Percentiles rank a stretch among this genome's conserved stretches.
Evolutionary conservation across 257 asterid genomes (phyloP).

Genomic region (Primulina huaijiensis): DNA sequence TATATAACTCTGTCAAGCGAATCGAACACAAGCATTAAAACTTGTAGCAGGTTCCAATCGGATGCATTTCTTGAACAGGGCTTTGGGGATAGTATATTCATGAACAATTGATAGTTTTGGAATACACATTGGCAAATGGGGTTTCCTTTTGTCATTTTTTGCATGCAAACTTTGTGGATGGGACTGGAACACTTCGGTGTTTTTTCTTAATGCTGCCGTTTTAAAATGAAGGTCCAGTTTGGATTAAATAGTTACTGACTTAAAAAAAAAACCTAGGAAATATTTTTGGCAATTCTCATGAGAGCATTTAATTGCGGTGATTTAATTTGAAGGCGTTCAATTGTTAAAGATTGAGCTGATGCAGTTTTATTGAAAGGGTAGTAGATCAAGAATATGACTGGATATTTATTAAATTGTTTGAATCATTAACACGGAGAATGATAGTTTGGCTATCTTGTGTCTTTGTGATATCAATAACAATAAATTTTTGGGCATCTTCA

Average conservation of each 20-base stretch:
- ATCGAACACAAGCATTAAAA: not conserved
- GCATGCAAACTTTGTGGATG: not conserved
- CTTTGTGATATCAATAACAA: not conserved
- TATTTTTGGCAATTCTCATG: not conserved
- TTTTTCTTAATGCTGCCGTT: slow-evolving; percentile 12
- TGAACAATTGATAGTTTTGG: not conserved
- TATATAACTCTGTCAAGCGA: slow-evolving; percentile 12
- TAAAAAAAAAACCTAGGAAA: too few relatives aligned
- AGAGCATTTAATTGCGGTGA: not conserved
- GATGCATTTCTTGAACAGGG: not conserved
- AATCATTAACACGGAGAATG: not conserved
- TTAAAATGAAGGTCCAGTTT: slow-evolving; percentile 16
- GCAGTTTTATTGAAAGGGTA: not conserved
- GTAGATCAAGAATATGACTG: not conserved
- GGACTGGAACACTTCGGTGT: not conserved
- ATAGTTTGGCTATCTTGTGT: not conserved
- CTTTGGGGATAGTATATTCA: not conserved
- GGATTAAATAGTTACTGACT: not conserved
- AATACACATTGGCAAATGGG: not conserved
- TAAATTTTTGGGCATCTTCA: slow-evolving; percentile 1
- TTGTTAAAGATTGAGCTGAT: slow-evolving; percentile 5
- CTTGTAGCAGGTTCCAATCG: slow-evolving; percentile 5
- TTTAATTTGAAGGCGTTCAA: not conserved
- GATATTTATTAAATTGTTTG: not conserved
- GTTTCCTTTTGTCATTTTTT: not conserved